Conservation (phyloP, 2,329 filamentous ascomycete species). For the Cadophora luteo-olivacea region DNA sequence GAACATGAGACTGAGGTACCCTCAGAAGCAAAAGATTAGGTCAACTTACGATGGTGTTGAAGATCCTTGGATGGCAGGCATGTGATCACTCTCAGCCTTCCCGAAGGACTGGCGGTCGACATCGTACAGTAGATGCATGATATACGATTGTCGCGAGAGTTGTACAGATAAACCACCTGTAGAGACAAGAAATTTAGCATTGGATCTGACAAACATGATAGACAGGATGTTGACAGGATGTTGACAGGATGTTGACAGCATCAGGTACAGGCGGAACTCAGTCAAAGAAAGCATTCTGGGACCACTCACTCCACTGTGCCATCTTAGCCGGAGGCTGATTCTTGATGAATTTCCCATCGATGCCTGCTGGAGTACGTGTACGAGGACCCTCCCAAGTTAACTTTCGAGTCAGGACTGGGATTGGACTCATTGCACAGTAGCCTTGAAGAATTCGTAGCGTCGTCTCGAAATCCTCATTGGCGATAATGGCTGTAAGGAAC, state of each 20-base stretch:
- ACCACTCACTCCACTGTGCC: conserved; percentile 50
- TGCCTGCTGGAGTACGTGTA: conserved; percentile 40
- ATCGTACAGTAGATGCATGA: conserved; percentile 62
- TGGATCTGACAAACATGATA: not conserved
- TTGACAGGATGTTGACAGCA: not conserved
- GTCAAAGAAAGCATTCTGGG: not conserved
- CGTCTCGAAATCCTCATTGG: conserved; percentile 55
- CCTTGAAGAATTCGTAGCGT: conserved; percentile 62
- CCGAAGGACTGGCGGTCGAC: conserved; percentile 58
- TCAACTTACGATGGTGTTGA: not conserved
- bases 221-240: not conserved
- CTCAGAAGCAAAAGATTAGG: not conserved
- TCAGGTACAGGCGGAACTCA: not conserved
- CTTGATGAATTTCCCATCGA: conserved; percentile 34
- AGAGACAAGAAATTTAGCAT: not conserved
- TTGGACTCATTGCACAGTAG: conserved; percentile 61
- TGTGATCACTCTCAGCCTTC: conserved; percentile 30
- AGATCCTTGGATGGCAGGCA: not conserved
- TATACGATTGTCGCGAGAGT: conserved; percentile 61
- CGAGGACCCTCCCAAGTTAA: conserved; percentile 59
- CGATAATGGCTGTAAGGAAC: conserved; percentile 61
- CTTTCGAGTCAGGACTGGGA: conserved; percentile 56
- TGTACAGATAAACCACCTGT: conserved; percentile 57
- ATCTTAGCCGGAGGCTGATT: conserved; percentile 33
- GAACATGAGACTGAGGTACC: not conserved